These are phyloP conservation scores for Magnolia kwangsiensis DNA, from an alignment of 164 flowering plant genomes.

Conservation along the genomic window DNA sequence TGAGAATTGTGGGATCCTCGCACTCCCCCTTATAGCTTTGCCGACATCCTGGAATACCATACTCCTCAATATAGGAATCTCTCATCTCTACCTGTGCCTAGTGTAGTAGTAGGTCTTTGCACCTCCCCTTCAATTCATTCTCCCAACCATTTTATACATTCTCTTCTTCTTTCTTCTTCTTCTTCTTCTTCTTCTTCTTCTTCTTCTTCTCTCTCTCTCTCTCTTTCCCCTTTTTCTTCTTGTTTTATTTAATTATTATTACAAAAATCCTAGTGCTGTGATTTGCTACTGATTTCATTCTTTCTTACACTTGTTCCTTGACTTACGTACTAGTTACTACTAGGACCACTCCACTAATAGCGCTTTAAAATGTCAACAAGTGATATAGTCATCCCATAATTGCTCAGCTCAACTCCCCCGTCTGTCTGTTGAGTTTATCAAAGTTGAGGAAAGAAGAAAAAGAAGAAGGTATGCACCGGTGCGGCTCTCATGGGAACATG, in stretches of 20 bases:
- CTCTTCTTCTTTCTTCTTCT: background rate
- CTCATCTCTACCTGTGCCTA: no score
- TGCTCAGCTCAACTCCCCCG: background rate
- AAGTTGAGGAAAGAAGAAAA: background rate
- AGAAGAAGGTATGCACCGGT: conserved; percentile 38
- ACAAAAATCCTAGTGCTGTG: no score
- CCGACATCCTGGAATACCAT: background rate
- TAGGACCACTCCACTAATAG: no score
- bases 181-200: background rate
- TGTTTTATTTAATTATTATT: no score
- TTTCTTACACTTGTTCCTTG: no score
- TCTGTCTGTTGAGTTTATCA: background rate
- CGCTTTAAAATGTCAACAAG: no score
- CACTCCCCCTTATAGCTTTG: background rate
- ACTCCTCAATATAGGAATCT: background rate
- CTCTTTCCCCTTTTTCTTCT: background rate
- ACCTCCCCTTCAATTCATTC: background rate
- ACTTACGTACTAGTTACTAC: no score
- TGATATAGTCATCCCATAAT: no score
- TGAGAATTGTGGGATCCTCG: background rate
- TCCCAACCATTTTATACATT: background rate
- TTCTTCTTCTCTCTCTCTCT: no score
- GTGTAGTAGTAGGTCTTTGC: no score
- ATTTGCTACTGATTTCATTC: no score
- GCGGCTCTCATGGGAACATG: conserved; percentile 29